Base-by-base conservation (phyloP, 2,329 filamentous ascomycete genomes). In the Tolypocladium tropicale region DNA sequence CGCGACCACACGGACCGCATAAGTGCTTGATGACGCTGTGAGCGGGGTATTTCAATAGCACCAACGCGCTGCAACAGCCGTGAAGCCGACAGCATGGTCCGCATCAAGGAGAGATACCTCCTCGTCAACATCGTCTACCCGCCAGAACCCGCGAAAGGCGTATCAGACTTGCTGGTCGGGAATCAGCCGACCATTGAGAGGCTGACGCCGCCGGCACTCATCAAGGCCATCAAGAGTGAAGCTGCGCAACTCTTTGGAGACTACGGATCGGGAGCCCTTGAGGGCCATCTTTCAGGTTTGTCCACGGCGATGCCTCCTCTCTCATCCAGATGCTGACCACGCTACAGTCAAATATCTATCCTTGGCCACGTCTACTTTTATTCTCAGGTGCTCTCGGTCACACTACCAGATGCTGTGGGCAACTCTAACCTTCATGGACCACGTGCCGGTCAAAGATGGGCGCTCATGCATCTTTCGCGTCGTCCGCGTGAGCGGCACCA, bases 81-180 rank as follows among this genome's bases (percentile, higher is more conserved):
- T 23, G 9, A n/a, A n/a, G 21, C 33, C 23, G 6, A 18, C 33
- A 53, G 6, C 6, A 96, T 99, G 94, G 94, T 99, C 58, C 90
- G 94, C 68, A 83, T 97, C 63, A 99, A 99, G 74, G 88, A 96
- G 72, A 86, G 94, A 65, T 99, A 99, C 71, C 82, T 99, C 21
- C 84, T 97, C n/a, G 83, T 97, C 59, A 90, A 95, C 68, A 91
- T 97, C 62, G 79, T 97, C 51, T 96, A 96, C 66, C 90, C 92
- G 0, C 79, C 84, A 7, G 75, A 82, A 14, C 60, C 76, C 11
- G 60, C 66, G 11, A 65, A 64, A 58, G 69, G 72, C 62, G 63
- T 79, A 66, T 70, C 88, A 67, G 70, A 82, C 74, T 77, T 88
- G 57, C 74, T 97, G 32, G 78, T 85, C 55, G 86, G 95, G 72